These are phyloP conservation scores for Diaporthe sp. DNA, from an alignment of 2,329 filamentous ascomycete genomes.

Conservation along the genomic window DNA sequence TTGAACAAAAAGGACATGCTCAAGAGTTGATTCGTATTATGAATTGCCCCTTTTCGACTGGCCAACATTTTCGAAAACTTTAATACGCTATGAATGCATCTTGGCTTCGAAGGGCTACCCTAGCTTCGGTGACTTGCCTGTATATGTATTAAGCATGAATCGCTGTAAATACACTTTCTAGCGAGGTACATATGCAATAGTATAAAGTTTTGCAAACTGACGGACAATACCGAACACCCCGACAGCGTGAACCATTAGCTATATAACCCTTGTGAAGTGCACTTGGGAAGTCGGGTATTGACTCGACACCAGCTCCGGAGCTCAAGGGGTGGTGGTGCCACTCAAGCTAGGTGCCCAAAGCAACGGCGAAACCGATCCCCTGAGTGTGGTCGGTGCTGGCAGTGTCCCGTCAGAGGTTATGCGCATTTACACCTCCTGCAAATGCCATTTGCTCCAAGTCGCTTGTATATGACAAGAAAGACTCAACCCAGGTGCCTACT, in stretches of 20 bases:
- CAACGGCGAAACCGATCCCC: neutral
- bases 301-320: neutral
- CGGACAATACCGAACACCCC: neutral
- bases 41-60: neutral
- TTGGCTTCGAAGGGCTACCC: neutral
- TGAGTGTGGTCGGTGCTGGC: neutral
- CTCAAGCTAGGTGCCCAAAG: neutral
- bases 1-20: neutral
- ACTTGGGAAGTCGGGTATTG: no score
- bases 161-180: neutral
- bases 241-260: neutral
- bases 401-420: neutral
- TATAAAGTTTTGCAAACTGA: neutral
- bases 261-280: no score
- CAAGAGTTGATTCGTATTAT: neutral
- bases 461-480: no score
- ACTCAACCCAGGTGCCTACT: no score
- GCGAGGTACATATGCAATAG: neutral
- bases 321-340: neutral
- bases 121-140: neutral
- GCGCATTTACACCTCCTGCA: neutral
- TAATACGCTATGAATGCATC: neutral
- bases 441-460: no score
- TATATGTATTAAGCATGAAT: neutral
- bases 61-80: neutral